Evolutionary conservation across 768 basidiomycete species (phyloP).

Genomic region (Russula sp.): DNA sequence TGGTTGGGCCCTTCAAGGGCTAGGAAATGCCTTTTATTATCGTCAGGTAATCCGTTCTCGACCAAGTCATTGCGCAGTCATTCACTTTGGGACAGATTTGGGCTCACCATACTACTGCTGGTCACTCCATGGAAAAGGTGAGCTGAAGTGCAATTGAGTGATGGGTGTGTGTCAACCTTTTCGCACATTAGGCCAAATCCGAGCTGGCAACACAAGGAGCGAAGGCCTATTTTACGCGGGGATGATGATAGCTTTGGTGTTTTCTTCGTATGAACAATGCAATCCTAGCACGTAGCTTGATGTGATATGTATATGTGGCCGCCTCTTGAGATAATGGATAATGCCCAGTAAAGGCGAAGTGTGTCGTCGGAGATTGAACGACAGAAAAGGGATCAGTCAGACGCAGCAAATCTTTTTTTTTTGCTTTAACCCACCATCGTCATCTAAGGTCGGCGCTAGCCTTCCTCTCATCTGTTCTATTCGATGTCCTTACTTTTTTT

Average conservation of each 20-base stretch:
- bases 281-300: background rate
- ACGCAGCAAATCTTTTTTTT: constrained; percentile 23
- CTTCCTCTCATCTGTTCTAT: constrained; percentile 18
- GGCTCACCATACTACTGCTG: constrained; percentile 70
- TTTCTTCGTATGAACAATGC: constrained; percentile 2
- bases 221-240: constrained; percentile 81
- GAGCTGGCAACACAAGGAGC: constrained; percentile 82
- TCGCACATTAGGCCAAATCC: constrained; percentile 55
- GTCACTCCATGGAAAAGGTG: constrained; percentile 84
- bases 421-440: constrained; percentile 54
- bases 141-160: background rate
- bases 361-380: constrained; percentile 36
- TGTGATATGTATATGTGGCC: background rate
- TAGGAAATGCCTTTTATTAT: constrained; percentile 76
- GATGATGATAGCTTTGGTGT: constrained; percentile 35
- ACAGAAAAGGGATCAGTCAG: constrained; percentile 16
- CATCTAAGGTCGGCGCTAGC: constrained; percentile 48
- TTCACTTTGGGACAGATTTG: constrained; percentile 49
- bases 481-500: constrained; percentile 13
- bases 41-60: constrained; percentile 47
- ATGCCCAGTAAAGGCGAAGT: background rate
- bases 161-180: constrained; percentile 11
- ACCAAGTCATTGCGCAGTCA: constrained; percentile 9
- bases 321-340: background rate
- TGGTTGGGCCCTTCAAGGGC: constrained; percentile 83